Evolutionary conservation across 768 basidiomycete species (phyloP), one percentile per base, ranked within the genome.

Genomic region (Lactarius trivialis): DNA sequence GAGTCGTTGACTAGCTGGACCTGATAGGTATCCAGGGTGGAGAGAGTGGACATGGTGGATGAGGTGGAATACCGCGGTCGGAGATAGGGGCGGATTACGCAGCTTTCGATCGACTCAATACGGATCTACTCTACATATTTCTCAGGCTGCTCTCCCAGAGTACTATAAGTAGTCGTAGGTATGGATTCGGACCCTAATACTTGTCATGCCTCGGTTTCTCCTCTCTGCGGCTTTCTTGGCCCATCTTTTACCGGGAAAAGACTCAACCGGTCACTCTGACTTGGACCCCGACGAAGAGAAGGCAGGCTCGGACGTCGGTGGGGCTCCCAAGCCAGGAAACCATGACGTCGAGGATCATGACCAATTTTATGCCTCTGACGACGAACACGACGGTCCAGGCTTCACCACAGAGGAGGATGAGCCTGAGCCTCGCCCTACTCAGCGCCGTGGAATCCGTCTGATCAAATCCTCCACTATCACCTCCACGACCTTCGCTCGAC

Each of bases 1-100:
- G 86, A 77, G 69, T 85, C 81, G 62, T 83, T 76, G 63, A 93
- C 90, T 56, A 93, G 79, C 59, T 85, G 81, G 0, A 75, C 75
- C 69, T 89, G 86, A 70, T 86, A 84, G 8, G 70, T 58, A 50
- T 79, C 72, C 4, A 86, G 71, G 17, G 71, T 48, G 19, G 68
- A 70, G 4, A 86, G 71, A 15, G 71, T 48, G 19, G 68, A 70
- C 34, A 45, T 45, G 4, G 56, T 24, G 41, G 15, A 17, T 0
- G 37, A 39, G 11, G 0, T 4, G 36, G 4, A 34, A 34, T 7
- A 9, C 41, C 41, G 41, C 19, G 39, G 19, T 43, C 30, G 30
- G 30, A 14, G 12, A 48, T 48, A 48, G 45, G 45, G 45, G 45
- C 37, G 15, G 37, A 39, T 39, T 39, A 39, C 6, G 37, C 15